Conservation (phyloP, 2,329 filamentous ascomycete genomes). For the Blastomyces emzantsi region DNA sequence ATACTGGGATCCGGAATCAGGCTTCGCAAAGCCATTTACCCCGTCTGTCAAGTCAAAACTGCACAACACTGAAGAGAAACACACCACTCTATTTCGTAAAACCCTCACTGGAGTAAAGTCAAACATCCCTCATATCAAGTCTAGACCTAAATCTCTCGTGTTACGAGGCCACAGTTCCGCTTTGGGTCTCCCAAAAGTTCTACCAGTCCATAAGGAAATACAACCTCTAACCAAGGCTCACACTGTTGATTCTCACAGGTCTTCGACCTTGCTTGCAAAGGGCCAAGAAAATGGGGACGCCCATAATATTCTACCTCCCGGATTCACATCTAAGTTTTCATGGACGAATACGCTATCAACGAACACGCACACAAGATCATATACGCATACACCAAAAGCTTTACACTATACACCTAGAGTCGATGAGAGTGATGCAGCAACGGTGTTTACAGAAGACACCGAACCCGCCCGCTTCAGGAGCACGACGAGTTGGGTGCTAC, state of each 20-base stretch:
- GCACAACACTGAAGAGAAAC: slow-evolving; percentile 8
- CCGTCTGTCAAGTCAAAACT: slow-evolving; percentile 6
- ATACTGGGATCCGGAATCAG: slow-evolving; percentile 15
- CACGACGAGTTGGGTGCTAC: slow-evolving; percentile 15
- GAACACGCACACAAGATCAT: slow-evolving; percentile 7
- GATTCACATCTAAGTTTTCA: slow-evolving; percentile 13
- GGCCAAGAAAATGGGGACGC: not conserved
- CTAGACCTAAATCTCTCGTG: slow-evolving; percentile 6
- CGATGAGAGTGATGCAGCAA: slow-evolving; percentile 11
- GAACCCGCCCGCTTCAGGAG: slow-evolving; percentile 14
- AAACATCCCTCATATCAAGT: slow-evolving; percentile 8
- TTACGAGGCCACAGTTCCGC: not conserved
- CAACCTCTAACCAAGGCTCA: slow-evolving; percentile 2
- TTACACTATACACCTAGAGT: not conserved
- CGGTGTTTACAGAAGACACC: slow-evolving; percentile 12
- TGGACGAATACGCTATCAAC: slow-evolving; percentile 14
- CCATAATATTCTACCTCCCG: not conserved
- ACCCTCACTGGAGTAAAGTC: slow-evolving; percentile 7
- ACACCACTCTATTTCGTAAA: slow-evolving; percentile 11
- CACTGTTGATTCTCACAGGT: not conserved
- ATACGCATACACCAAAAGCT: not conserved
- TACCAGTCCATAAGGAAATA: not conserved
- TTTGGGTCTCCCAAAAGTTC: not conserved
- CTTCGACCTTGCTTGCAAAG: not conserved
- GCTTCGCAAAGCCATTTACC: slow-evolving; percentile 15